Evolutionary conservation across 1,284 basidiomycete genomes (phyloP).

Genomic region (Cutaneotrichosporon cyanovorans): DNA sequence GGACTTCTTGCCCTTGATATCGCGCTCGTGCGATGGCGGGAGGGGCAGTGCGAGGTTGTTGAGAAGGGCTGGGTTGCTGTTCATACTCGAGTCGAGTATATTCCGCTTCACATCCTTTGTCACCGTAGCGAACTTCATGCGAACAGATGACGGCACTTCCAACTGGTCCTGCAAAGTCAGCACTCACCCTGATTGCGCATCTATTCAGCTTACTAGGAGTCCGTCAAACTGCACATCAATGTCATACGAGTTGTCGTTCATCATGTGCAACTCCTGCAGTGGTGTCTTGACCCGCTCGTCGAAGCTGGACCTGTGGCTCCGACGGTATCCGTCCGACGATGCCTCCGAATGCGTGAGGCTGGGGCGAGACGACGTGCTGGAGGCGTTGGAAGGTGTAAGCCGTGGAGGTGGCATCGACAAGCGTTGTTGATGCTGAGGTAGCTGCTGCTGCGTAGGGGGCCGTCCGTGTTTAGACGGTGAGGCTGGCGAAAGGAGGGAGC

Average conservation of each 20-base stretch:
- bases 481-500: neutral
- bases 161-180: constrained; percentile 30
- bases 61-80: constrained; percentile 35
- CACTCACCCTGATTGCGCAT: neutral
- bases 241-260: constrained; percentile 5
- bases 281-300: constrained; percentile 16
- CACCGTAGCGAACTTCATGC: constrained; percentile 37
- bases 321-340: neutral
- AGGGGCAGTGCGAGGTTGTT: constrained; percentile 31
- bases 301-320: neutral
- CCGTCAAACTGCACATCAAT: constrained; percentile 36
- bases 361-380: constrained; percentile 8
- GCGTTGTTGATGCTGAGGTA: neutral
- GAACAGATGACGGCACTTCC: constrained; percentile 35
- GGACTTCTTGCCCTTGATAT: constrained; percentile 30
- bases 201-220: constrained; percentile 27
- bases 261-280: constrained; percentile 8
- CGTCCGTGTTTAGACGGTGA: neutral
- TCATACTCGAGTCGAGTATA: constrained; percentile 33
- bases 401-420: constrained; percentile 14
- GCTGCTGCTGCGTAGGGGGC: neutral
- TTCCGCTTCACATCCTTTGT: constrained; percentile 36
- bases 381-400: constrained; percentile 8
- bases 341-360: constrained; percentile 7
- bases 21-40: constrained; percentile 13